These are phyloP conservation scores for Lactarius indigo DNA, from an alignment of 768 basidiomycete species.

Conservation along the genomic window DNA sequence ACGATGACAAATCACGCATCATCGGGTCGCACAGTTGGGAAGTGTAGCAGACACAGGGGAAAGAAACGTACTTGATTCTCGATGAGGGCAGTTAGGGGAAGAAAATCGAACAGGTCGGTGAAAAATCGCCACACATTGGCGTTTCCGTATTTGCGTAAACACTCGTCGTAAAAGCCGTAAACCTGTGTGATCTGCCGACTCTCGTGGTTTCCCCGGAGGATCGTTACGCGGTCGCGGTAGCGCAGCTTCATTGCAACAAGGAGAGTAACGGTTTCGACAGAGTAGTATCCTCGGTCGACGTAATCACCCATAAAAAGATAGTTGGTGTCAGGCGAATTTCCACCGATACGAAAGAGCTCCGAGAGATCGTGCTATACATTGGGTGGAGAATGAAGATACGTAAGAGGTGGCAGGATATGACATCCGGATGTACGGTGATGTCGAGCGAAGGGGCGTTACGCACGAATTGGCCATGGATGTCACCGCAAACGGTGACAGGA, in stretches of 20 bases:
- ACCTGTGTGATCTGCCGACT: constrained; percentile 99
- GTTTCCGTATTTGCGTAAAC: constrained; percentile 98
- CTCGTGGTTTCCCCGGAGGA: constrained; percentile 98
- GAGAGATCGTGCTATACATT: constrained; percentile 90
- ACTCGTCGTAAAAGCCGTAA: constrained; percentile 99
- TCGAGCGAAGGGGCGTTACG: constrained; percentile 39
- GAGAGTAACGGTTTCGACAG: constrained; percentile 96
- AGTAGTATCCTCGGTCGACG: constrained; percentile 98
- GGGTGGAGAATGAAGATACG: constrained; percentile 15
- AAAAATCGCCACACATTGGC: constrained; percentile 99
- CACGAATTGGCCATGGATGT: constrained; percentile 99
- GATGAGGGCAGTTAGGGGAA: constrained; percentile 95
- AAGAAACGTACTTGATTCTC: constrained; percentile 88
- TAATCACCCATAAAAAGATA: constrained; percentile 99
- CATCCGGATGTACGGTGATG: constrained; percentile 13
- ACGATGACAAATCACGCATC: constrained; percentile 9
- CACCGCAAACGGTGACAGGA: constrained; percentile 98
- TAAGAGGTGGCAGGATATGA: constrained; percentile 17
- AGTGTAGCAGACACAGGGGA: constrained; percentile 2
- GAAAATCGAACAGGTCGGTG: constrained; percentile 97
- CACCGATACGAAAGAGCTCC: constrained; percentile 97
- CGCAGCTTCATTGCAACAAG: constrained; percentile 96
- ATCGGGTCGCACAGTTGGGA: constrained; percentile 6
- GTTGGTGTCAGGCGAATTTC: constrained; percentile 98
- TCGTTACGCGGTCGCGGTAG: constrained; percentile 97